Conservation (phyloP, 2,329 filamentous ascomycete species). For the Scopulariopsis brevicaulis region DNA sequence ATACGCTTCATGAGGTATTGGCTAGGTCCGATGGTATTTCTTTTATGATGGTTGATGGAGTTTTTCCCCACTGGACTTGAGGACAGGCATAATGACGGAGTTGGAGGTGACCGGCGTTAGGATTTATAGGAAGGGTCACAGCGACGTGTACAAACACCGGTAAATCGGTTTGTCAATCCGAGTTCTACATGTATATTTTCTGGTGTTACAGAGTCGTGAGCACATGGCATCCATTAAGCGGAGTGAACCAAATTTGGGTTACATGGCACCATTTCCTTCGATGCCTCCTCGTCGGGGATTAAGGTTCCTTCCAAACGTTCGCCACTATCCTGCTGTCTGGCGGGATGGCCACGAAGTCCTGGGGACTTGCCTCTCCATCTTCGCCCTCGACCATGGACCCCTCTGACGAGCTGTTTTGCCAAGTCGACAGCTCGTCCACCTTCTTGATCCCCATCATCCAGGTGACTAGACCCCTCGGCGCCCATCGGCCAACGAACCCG, state of each 20-base stretch:
- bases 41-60: background rate
- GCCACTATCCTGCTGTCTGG: conserved; percentile 14
- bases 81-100: background rate
- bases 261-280: background rate
- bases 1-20: background rate
- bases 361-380: conserved; percentile 18
- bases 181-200: background rate
- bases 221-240: background rate
- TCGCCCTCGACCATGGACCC: conserved; percentile 22
- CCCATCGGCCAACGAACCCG: conserved; percentile 71
- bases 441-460: conserved; percentile 83
- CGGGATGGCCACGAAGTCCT: conserved; percentile 41
- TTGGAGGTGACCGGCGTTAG: background rate
- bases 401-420: conserved; percentile 33
- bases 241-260: background rate
- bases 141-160: background rate
- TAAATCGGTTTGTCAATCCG: background rate
- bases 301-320: conserved; percentile 22
- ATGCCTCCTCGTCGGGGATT: conserved; percentile 13
- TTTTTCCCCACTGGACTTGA: background rate
- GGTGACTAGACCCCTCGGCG: conserved; percentile 66
- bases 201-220: background rate
- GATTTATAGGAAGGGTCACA: background rate
- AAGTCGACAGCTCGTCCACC: conserved; percentile 44
- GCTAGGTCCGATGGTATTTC: background rate